Evolutionary conservation across 805 yeast species (phyloP).

Genomic region (Candida khao-thaluensis): DNA sequence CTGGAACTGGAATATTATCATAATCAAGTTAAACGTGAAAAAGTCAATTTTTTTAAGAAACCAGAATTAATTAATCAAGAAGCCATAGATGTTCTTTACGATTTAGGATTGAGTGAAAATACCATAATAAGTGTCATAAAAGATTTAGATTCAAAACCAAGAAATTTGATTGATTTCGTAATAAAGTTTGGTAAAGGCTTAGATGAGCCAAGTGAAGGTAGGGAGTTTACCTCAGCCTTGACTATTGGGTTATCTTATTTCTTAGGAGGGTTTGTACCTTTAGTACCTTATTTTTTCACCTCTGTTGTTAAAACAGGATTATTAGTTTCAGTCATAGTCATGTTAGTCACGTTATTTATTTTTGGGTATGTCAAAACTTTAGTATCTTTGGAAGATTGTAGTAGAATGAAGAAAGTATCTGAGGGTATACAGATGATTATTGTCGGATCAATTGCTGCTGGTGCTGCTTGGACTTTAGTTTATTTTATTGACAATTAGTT

Average conservation of each 20-base stretch:
- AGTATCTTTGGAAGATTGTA: constrained; percentile 73
- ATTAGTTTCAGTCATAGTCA: constrained; percentile 68
- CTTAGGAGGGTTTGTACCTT: constrained; percentile 89
- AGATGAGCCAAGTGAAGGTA: constrained; percentile 91
- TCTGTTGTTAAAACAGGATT: constrained; percentile 74
- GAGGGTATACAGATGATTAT: constrained; percentile 91
- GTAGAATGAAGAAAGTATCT: constrained; percentile 54
- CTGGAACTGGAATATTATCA: constrained; percentile 77
- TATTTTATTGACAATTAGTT: constrained; percentile 55
- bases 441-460: constrained; percentile 98
- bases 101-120: constrained; percentile 67
- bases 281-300: constrained; percentile 87
- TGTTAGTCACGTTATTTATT: constrained; percentile 80
- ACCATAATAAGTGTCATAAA: constrained; percentile 71
- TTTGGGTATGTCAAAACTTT: constrained; percentile 87
- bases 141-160: constrained; percentile 78
- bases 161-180: constrained; percentile 78
- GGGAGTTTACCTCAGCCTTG: constrained; percentile 82
- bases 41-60: constrained; percentile 61
- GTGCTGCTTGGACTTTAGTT: constrained; percentile 93
- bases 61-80: constrained; percentile 70
- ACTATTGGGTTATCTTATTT: constrained; percentile 90
- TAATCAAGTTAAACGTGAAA: constrained; percentile 70
- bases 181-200: constrained; percentile 88
- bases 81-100: constrained; percentile 76